Evolutionary conservation across 2,329 filamentous ascomycete genomes (phyloP), one percentile per base, ranked within the genome.

Genomic region (Tolypocladium tundrense): DNA sequence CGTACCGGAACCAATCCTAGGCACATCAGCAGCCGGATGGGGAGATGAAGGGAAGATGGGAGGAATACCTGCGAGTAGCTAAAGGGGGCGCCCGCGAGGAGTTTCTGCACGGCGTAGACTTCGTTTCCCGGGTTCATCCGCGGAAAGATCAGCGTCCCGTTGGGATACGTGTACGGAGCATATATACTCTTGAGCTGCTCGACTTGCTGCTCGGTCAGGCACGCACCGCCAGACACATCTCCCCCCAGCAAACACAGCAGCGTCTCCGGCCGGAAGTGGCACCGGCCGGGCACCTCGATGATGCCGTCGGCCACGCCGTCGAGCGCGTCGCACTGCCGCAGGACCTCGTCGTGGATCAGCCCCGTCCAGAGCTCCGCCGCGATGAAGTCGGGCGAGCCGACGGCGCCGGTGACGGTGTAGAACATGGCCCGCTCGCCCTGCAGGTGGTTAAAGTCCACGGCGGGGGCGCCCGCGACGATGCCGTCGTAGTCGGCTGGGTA

Each of bases 401-500:
- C 70, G 68, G 72, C 72, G 1, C 71, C 72, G 0, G 69, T 71
- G 21, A 69, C 59, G 67, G 77, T 60, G 63, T 76, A 75, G 48
- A 63, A 75, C 74, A 75, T 74, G 75, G 76, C 76, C 72, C 57
- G 61, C 66, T 66, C 68, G 8, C 67, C 67, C 50, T 69, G 67
- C 2, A 74, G 62, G 40, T 65, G 64, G 52, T 68, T 69, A 54
- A 73, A 74, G 58, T 70, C 67, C 4, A 72, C 60, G 9, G 79
- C 79, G 6, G 73, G 71, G n/a, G 67, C 65, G 3, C 79, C 77
- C 2, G 79, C 81, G 1, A 84, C 68, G 27, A 84, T 75, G 24
- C 82, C 82, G 55, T 86, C 80, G 55, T 83, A 85, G 60, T 84
- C 81, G 0, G 77, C 70, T 0, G 83, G 81, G 60, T 77, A 84